Evolutionary conservation across 768 basidiomycete genomes (phyloP), one percentile per base, ranked within the genome.

Genomic region (Hygrocybe punicea): DNA sequence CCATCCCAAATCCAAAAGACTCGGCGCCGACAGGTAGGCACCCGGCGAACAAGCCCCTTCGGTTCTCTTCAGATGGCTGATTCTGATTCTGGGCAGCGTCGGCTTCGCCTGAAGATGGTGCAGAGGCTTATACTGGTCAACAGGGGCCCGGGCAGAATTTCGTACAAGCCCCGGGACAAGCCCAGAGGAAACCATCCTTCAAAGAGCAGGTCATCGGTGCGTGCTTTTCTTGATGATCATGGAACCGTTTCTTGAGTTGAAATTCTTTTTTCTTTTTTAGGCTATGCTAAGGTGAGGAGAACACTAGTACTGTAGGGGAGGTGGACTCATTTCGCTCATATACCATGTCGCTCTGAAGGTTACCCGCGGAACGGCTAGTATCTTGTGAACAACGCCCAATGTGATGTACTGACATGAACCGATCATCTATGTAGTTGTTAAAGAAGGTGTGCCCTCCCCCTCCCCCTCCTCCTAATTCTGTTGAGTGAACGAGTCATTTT

Each of bases 181-280:
- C 16, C 34, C 36, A 8, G 45, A 68, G 55, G 33, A 69, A 73
- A 51, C 75, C 79, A 29, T 74, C 83, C 13, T 85, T 84, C 72
- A 85, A 83, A 65, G 83, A 85, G 46, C 76, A 73, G 56, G 80
- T 84, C 7, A 77, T 84, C 46, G 84, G 84, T 82, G n/a, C 34
- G 51, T 39, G 13, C 10, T 37, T 36, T 21, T 24, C 19, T 52
- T 17, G 10, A 35, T 50, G 19, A 16, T 24, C 51, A n/a, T n/a
- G n/a, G n/a, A n/a, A n/a, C n/a, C n/a, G n/a, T n/a, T n/a, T n/a
- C n/a, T n/a, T n/a, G n/a, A n/a, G n/a, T n/a, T n/a, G n/a, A n/a
- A n/a, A n/a, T n/a, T n/a, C n/a, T n/a, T n/a, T n/a, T n/a, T n/a
- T n/a, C n/a, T n/a, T n/a, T 13, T 29, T 40, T 45, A 72, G 73